Evolutionary conservation across 2,329 filamentous ascomycete species (phyloP), one percentile per base, ranked within the genome.

Genomic region (Rhynchosporium agropyri): DNA sequence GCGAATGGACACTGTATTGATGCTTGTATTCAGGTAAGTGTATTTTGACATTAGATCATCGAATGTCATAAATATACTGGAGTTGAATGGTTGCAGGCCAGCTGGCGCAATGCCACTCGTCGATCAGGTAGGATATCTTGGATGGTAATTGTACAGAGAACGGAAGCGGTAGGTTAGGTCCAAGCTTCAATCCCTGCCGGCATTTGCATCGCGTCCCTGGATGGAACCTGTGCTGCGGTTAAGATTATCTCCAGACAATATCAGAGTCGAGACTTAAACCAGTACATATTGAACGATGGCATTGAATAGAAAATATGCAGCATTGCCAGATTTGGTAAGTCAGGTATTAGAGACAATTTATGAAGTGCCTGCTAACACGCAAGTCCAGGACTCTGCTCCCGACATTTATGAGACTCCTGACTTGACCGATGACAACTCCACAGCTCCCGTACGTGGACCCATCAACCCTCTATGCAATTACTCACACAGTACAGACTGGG

Each of bases 381-480:
- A 49, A 40, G 12, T n/a, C 31, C n/a, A 96, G 90, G 93, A 97
- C 78, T 90, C 89, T 60, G 92, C 93, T 33, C 93, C 93, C 69
- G 95, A 98, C 74, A 91, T 97, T 72, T 98, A 97, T 81, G 94
- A 98, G 78, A 98, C 95, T 15, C 93, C 94, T 68, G 93, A 96
- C 61, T 81, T 97, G 69, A 94, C 90, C 62, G 92, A 97, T 74
- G 93, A 96, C 76, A 90, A 87, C 67, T 96, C 92, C 28, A 97
- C 92, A 54, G 80, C 92, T 62, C 90, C 88, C 61, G 91, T 94
- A 79, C 77, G 84, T 76, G 48, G 62, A 31, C 45, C 28, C n/a
- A 7, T 42, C 31, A 38, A 26, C 15, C 26, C 9, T 59, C 26
- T 15, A 7, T 31, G 55, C 48, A 42, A 29, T 20, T 36, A 48